phyloP scores from a whole-genome alignment of 2,329 filamentous ascomycete genomes.

The Leptographium procerum region DNA sequence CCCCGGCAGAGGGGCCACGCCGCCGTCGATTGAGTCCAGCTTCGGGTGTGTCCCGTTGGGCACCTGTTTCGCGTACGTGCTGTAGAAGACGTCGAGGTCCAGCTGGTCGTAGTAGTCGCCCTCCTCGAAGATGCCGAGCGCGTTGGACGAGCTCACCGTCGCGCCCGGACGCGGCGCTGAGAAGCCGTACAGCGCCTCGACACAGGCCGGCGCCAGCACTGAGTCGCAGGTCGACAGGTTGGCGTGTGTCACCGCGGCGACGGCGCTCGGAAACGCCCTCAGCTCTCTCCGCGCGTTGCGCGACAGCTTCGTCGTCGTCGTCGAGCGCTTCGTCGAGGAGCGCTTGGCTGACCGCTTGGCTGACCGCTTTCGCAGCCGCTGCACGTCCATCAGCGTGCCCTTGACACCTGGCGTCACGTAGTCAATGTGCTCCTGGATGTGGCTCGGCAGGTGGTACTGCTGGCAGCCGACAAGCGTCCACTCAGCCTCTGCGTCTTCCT shows the following conservation, averaged over 20 bases:
- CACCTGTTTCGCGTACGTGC: conserved; percentile 10
- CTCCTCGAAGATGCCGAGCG: conserved; percentile 15
- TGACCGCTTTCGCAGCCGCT: background rate
- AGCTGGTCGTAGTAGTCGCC: conserved; percentile 13
- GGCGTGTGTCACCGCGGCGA: background rate
- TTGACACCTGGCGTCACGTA: conserved; percentile 38
- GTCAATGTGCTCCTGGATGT: conserved; percentile 38
- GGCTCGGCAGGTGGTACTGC: conserved; percentile 30
- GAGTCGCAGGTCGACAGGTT: conserved; percentile 30
- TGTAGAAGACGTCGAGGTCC: conserved; percentile 13
- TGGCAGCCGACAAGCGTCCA: conserved; percentile 12
- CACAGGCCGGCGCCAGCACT: conserved; percentile 44
- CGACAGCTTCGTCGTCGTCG: background rate
- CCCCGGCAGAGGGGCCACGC: conserved; percentile 18
- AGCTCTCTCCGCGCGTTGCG: background rate
- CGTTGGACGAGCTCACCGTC: background rate
- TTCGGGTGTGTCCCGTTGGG: conserved; percentile 32
- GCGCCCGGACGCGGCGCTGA: conserved; percentile 3
- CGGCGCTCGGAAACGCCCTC: background rate
- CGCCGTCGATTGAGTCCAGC: conserved; percentile 35
- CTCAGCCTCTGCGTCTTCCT: no score
- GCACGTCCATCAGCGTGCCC: background rate
- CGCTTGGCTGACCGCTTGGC: background rate
- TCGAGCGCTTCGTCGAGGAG: background rate
- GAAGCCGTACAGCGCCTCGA: conserved; percentile 27